Evolutionary conservation across 2,329 filamentous ascomycete genomes (phyloP).

Genomic region (Diplocarpon mali): DNA sequence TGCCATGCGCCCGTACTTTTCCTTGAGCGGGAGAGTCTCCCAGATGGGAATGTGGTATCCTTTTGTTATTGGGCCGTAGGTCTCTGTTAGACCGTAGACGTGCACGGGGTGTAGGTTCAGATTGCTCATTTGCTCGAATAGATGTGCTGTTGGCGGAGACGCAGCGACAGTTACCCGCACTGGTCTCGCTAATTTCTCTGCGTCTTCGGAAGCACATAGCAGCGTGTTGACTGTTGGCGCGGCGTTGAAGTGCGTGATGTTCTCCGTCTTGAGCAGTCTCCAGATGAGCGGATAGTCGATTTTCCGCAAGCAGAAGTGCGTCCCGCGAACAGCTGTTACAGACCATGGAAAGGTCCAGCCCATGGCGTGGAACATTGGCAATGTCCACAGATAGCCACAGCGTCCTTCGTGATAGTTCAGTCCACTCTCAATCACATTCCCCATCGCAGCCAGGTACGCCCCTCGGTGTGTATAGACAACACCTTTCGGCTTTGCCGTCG

Average conservation of each 20-base stretch:
- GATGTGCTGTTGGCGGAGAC: constrained; percentile 75
- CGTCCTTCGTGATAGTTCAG: constrained; percentile 60
- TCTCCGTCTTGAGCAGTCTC: constrained; percentile 73
- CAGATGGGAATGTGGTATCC: constrained; percentile 80
- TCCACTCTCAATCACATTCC: constrained; percentile 79
- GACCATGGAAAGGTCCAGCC: constrained; percentile 74
- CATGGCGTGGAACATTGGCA: constrained; percentile 72
- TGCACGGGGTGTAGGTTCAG: constrained; percentile 87
- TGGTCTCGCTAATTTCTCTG: constrained; percentile 53
- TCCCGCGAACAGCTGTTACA: constrained; percentile 85
- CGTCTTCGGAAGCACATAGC: constrained; percentile 70
- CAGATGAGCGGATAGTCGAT: constrained; percentile 93
- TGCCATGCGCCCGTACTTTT: constrained; percentile 85
- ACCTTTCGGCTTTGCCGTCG: constrained; percentile 83
- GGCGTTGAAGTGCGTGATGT: constrained; percentile 89
- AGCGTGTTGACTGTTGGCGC: constrained; percentile 95
- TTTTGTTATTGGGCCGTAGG: constrained; percentile 92
- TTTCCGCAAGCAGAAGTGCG: constrained; percentile 87
- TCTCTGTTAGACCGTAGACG: constrained; percentile 82
- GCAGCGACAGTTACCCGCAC: constrained; percentile 89
- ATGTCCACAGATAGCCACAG: constrained; percentile 80
- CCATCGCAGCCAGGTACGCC: constrained; percentile 73
- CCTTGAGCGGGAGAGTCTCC: constrained; percentile 60
- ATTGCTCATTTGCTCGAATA: constrained; percentile 78
- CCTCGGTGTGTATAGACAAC: constrained; percentile 87